Conservation (phyloP, 1,284 basidiomycete species). For the Cutaneotrichosporon spelunceum region DNA sequence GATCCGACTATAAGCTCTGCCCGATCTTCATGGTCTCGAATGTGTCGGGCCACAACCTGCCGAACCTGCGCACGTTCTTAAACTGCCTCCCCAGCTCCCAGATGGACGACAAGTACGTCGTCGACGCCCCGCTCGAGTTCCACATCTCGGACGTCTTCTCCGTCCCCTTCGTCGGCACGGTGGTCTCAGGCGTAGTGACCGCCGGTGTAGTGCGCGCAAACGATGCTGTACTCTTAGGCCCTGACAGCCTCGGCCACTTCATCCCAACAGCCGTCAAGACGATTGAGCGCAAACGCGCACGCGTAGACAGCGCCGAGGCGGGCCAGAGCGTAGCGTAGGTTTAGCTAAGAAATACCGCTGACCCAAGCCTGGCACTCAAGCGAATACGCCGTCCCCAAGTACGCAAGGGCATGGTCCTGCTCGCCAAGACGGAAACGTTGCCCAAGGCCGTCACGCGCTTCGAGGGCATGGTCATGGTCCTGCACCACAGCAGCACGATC, state of each 20-base stretch:
- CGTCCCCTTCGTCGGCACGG: slow-evolving; percentile 91
- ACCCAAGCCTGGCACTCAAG: slow-evolving; percentile 83
- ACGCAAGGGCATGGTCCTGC: slow-evolving; percentile 91
- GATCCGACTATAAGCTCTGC: slow-evolving; percentile 61
- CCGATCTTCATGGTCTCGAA: slow-evolving; percentile 94
- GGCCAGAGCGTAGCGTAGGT: slow-evolving; percentile 82
- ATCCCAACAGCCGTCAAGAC: slow-evolving; percentile 76
- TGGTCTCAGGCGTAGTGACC: slow-evolving; percentile 87
- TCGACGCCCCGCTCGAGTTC: slow-evolving; percentile 82
- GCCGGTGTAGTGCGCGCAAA: slow-evolving; percentile 72
- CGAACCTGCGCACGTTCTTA: slow-evolving; percentile 72
- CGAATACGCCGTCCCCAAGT: slow-evolving; percentile 76
- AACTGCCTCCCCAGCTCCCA: slow-evolving; percentile 83
- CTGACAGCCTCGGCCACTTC: slow-evolving; percentile 89
- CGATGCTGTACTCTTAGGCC: slow-evolving; percentile 80
- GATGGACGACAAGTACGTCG: slow-evolving; percentile 69
- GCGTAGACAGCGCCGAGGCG: slow-evolving; percentile 80
- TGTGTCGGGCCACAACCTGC: slow-evolving; percentile 84
- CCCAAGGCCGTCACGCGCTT: slow-evolving; percentile 57
- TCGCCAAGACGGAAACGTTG: slow-evolving; percentile 71
- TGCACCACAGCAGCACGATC: slow-evolving; percentile 84
- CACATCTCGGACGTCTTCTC: slow-evolving; percentile 60
- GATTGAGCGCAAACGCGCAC: slow-evolving; percentile 89
- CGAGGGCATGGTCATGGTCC: slow-evolving; percentile 46
- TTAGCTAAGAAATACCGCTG: no score